Evolutionary conservation across 768 basidiomycete species (phyloP).

Genomic region (Suillus ampliporus): DNA sequence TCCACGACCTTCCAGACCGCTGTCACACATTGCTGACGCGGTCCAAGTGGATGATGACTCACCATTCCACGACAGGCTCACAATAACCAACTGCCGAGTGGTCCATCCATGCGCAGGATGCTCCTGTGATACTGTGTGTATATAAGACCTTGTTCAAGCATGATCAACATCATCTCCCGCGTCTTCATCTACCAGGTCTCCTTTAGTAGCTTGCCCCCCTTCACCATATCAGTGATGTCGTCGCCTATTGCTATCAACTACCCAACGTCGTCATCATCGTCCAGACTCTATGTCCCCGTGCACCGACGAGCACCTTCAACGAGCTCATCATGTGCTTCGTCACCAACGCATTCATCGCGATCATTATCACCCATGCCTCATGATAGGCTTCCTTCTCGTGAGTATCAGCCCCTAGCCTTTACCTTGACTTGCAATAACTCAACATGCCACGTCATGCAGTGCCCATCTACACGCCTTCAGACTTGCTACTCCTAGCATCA

Average conservation of each 20-base stretch:
- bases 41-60: neutral
- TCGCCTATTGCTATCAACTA: slow-evolving; percentile 25
- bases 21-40: neutral
- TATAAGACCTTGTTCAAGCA: slow-evolving; percentile 7
- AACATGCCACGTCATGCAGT: slow-evolving; percentile 5
- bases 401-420: neutral
- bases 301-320: slow-evolving; percentile 38
- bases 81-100: slow-evolving; percentile 10
- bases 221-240: slow-evolving; percentile 31
- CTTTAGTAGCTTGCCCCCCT: slow-evolving; percentile 10
- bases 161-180: neutral
- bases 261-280: slow-evolving; percentile 25
- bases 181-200: slow-evolving; percentile 9
- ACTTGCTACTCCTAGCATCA: slow-evolving; percentile 29
- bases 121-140: slow-evolving; percentile 2
- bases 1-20: slow-evolving; percentile 14
- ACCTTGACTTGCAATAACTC: neutral
- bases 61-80: neutral
- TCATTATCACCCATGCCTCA: slow-evolving; percentile 3
- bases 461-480: slow-evolving; percentile 30
- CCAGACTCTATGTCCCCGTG: slow-evolving; percentile 45
- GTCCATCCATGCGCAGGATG: slow-evolving; percentile 1
- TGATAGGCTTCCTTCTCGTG: slow-evolving; percentile 10
- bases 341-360: slow-evolving; percentile 16
- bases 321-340: slow-evolving; percentile 18